A percentile compares a stretch with the other conserved stretches of the same genome.
phyloP scores from a whole-genome alignment of 2,329 filamentous ascomycete genomes.

The Cordyceps militaris region DNA sequence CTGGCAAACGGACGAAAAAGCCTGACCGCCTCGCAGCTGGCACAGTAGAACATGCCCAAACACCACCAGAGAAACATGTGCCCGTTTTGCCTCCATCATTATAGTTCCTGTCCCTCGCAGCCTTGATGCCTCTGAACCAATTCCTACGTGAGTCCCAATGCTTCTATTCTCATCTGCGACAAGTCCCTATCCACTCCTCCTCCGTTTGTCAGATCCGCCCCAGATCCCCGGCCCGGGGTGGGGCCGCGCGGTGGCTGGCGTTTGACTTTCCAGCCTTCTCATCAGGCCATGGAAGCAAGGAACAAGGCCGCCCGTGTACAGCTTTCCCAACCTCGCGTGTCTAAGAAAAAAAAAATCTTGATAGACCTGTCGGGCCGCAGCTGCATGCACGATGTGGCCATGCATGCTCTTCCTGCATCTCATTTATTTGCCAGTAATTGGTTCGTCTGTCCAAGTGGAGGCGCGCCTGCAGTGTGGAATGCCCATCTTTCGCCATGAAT shows the following conservation, averaged over 20 bases:
- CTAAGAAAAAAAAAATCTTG: constrained; percentile 2
- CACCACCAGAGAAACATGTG: neutral
- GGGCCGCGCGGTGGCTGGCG: constrained; percentile 10
- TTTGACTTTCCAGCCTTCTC: constrained; percentile 6
- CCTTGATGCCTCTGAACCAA: neutral
- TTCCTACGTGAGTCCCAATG: neutral
- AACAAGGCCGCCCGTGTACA: neutral
- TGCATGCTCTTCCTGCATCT: constrained; percentile 25
- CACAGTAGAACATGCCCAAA: neutral
- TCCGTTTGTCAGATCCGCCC: constrained; percentile 6
- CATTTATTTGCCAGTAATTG: constrained; percentile 26
- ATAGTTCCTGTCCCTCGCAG: neutral
- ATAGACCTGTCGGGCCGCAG: constrained; percentile 3
- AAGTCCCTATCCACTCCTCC: neutral
- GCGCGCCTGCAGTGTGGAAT: constrained; percentile 17
- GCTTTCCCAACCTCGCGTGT: constrained; percentile 4
- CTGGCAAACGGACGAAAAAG: neutral
- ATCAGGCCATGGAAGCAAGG: neutral
- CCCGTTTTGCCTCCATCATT: neutral
- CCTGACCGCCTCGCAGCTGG: constrained; percentile 2
- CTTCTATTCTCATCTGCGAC: neutral
- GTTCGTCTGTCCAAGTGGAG: constrained; percentile 27
- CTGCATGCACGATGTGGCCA: constrained; percentile 18
- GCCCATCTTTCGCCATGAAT: constrained; percentile 28
- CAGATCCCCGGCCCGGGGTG: constrained; percentile 8